A percentile compares a stretch with the other conserved stretches of the same genome.
Evolutionary conservation across 192 early-diverging fungal species (phyloP).

Genomic region (Coemansia sp.): DNA sequence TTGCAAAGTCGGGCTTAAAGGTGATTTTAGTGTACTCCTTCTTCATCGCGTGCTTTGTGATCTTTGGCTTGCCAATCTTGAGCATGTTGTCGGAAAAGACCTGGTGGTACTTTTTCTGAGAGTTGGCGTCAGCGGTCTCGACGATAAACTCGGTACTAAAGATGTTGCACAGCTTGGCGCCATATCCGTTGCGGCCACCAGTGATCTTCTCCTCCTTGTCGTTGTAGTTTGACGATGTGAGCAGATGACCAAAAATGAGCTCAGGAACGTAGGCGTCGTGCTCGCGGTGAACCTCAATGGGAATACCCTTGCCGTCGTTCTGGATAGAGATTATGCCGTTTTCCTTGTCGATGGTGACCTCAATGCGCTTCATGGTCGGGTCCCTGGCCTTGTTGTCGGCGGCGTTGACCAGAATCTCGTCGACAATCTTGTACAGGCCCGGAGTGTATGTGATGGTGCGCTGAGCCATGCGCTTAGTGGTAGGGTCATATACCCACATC

Average conservation of each 20-base stretch:
- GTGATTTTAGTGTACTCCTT: conserved; percentile 90
- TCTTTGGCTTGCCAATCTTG: conserved; percentile 69
- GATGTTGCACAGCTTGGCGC: conserved; percentile 96
- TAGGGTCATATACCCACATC: conserved; percentile 86
- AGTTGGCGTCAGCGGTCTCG: conserved; percentile 79
- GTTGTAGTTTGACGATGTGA: conserved; percentile 97
- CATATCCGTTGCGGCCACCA: conserved; percentile 94
- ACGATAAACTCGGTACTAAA: conserved; percentile 93
- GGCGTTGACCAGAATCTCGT: conserved; percentile 97
- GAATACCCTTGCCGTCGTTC: conserved; percentile 96
- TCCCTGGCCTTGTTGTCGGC: conserved; percentile 95
- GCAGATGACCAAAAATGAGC: conserved; percentile 94
- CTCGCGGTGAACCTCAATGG: conserved; percentile 87
- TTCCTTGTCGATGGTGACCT: conserved; percentile 83
- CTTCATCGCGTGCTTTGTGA: conserved; percentile 64
- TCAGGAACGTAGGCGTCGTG: conserved; percentile 93
- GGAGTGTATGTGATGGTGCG: conserved; percentile 76
- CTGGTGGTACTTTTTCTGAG: conserved; percentile 78
- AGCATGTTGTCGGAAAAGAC: conserved; percentile 91
- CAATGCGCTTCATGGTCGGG: conserved; percentile 79
- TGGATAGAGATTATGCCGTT: conserved; percentile 79
- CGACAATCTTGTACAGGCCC: conserved; percentile 97
- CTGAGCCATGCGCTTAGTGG: conserved; percentile 61
- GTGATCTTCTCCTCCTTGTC: conserved; percentile 93
- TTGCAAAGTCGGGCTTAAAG: conserved; percentile 89